Conservation (phyloP, 2,329 filamentous ascomycete genomes). For the Monilinia fructicola region DNA sequence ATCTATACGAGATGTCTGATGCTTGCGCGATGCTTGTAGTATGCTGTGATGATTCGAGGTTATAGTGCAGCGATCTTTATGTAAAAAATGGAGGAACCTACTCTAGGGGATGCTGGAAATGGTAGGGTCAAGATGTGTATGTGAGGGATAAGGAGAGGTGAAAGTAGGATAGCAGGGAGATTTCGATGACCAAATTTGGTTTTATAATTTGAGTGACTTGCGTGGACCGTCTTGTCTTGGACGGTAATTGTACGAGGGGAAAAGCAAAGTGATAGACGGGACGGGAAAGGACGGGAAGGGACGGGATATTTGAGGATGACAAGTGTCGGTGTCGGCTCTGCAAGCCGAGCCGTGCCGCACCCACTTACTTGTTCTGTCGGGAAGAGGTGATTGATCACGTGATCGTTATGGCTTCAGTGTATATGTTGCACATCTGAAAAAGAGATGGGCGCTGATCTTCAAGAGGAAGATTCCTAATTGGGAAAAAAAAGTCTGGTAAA, state of each 20-base stretch:
- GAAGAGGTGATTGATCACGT: background rate
- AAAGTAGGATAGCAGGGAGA: background rate
- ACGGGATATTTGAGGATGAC: background rate
- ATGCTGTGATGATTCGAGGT: slow-evolving; percentile 6
- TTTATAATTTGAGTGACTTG: background rate
- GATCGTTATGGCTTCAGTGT: background rate
- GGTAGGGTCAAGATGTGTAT: background rate
- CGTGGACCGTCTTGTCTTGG: background rate
- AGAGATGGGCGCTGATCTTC: no score
- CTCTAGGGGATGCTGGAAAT: background rate
- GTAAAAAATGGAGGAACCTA: background rate
- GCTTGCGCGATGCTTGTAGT: slow-evolving; percentile 2
- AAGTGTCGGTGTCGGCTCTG: background rate
- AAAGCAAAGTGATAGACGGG: background rate
- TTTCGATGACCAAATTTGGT: background rate
- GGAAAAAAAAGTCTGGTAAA: no score
- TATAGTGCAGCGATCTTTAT: background rate
- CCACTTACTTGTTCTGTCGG: background rate
- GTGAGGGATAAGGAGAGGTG: background rate
- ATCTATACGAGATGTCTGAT: slow-evolving; percentile 11
- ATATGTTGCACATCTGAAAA: background rate
- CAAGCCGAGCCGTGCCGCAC: background rate
- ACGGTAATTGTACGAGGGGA: background rate
- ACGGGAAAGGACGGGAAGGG: slow-evolving; percentile 7
- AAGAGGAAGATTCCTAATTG: no score